Percentiles rank a stretch among this genome's conserved stretches.
phyloP scores from a whole-genome alignment of 2,329 filamentous ascomycete genomes.

The Stylonectria norvegica region DNA sequence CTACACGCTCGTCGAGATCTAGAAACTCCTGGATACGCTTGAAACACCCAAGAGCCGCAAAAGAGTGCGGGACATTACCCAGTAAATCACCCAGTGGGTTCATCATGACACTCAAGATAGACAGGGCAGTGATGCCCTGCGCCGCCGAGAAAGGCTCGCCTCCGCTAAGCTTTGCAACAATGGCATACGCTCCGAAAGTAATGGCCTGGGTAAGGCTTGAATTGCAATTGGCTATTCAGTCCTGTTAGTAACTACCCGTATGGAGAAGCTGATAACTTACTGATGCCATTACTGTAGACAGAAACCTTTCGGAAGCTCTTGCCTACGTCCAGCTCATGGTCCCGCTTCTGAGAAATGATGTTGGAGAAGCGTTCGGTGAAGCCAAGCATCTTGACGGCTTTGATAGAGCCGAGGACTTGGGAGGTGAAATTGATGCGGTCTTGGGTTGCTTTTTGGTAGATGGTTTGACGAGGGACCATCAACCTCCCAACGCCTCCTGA shows the following conservation, averaged over 20 bases:
- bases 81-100: conserved; percentile 24
- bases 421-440: conserved; percentile 33
- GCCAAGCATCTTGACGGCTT: conserved; percentile 35
- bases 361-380: conserved; percentile 25
- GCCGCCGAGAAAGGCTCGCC: conserved; percentile 26
- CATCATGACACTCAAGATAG: conserved; percentile 30
- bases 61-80: conserved; percentile 24
- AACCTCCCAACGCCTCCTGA: conserved; percentile 23
- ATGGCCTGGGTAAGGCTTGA: conserved; percentile 26
- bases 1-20: conserved; percentile 21
- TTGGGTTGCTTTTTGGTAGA: conserved; percentile 33
- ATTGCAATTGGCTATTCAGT: conserved; percentile 25
- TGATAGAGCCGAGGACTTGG: conserved; percentile 30
- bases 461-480: conserved; percentile 28
- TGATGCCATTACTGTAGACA: conserved; percentile 27
- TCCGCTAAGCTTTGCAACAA: conserved; percentile 24
- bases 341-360: conserved; percentile 24
- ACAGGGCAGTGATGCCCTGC: conserved; percentile 30
- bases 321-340: conserved; percentile 23
- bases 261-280: conserved; percentile 14
- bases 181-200: conserved; percentile 31
- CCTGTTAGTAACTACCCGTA: not conserved
- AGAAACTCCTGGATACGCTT: conserved; percentile 31
- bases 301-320: conserved; percentile 25
- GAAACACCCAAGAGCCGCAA: conserved; percentile 30